Conservation (phyloP, 1,139 yeast genomes). For the Suhomyces wounanorum region DNA sequence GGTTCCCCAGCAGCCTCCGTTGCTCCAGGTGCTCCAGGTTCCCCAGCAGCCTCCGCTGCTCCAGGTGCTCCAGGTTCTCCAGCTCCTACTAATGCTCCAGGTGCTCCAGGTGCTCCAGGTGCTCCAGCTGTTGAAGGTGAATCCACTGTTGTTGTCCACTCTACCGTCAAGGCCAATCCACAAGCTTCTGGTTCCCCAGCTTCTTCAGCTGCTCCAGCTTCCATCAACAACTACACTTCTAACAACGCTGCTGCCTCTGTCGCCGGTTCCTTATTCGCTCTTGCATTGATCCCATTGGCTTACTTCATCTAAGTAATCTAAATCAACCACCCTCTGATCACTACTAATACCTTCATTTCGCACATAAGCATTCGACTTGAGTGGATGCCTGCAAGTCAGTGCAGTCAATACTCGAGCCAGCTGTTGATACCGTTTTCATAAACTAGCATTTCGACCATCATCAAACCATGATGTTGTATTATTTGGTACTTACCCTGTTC, state of each 20-base stretch:
- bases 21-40: conserved; percentile 4
- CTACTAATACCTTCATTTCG: conserved; percentile 1
- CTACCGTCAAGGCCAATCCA: conserved; percentile 11
- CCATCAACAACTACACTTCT: conserved; percentile 10
- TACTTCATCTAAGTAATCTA: conserved; percentile 23
- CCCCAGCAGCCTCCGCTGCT: conserved; percentile 1
- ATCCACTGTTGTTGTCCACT: conserved; percentile 14
- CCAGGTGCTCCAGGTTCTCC: conserved; percentile 9
- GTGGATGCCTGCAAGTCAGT: neutral
- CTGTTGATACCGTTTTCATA: neutral
- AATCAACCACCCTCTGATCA: neutral
- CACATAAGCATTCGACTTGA: neutral
- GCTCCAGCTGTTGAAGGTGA: conserved; percentile 9
- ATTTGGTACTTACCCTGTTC: conserved; percentile 3
- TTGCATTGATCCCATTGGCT: conserved; percentile 27
- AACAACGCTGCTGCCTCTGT: conserved; percentile 19
- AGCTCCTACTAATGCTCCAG: too few relatives aligned
- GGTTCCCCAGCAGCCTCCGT: conserved; percentile 4
- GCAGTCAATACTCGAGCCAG: neutral
- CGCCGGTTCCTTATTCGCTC: conserved; percentile 21
- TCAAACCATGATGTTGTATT: conserved; percentile 6
- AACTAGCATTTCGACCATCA: conserved; percentile 4
- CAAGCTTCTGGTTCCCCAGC: conserved; percentile 13
- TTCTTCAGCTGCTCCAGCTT: conserved; percentile 9
- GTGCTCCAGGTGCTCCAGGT: conserved; percentile 9